Percentiles rank a stretch among this genome's conserved stretches.
phyloP scores from a whole-genome alignment of 2,329 filamentous ascomycete species.

The Fusarium sp. region DNA sequence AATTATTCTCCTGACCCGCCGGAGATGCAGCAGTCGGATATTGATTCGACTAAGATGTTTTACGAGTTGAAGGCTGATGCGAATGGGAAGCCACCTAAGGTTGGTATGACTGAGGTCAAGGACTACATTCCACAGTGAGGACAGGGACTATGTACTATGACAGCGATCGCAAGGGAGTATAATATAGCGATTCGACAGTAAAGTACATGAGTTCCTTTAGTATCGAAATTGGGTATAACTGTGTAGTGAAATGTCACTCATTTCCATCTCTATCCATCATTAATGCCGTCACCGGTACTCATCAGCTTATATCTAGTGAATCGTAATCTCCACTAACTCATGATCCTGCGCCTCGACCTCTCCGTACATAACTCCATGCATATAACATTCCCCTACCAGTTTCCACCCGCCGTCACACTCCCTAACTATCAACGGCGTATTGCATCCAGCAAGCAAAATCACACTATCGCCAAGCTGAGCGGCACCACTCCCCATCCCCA shows the following conservation, averaged over 20 bases:
- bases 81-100: not conserved
- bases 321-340: not conserved
- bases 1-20: not conserved
- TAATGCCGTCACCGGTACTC: too few species aligned
- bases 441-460: not conserved
- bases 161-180: too few species aligned
- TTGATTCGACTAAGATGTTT: not conserved
- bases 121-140: not conserved
- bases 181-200: too few species aligned
- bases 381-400: slow-evolving; percentile 9
- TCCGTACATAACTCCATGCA: slow-evolving; percentile 15
- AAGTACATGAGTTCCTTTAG: too few species aligned
- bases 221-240: too few species aligned
- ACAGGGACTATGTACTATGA: too few species aligned
- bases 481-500: not conserved
- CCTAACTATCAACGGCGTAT: not conserved
- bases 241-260: too few species aligned
- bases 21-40: not conserved
- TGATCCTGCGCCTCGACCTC: not conserved
- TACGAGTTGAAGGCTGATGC: not conserved
- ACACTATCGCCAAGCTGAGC: not conserved
- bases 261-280: too few species aligned
- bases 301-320: too few species aligned
- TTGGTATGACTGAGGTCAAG: not conserved
- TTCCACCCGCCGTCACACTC: fast-evolving